Conservation (phyloP, 2,329 filamentous ascomycete species). For the Verticillium dahliae region DNA sequence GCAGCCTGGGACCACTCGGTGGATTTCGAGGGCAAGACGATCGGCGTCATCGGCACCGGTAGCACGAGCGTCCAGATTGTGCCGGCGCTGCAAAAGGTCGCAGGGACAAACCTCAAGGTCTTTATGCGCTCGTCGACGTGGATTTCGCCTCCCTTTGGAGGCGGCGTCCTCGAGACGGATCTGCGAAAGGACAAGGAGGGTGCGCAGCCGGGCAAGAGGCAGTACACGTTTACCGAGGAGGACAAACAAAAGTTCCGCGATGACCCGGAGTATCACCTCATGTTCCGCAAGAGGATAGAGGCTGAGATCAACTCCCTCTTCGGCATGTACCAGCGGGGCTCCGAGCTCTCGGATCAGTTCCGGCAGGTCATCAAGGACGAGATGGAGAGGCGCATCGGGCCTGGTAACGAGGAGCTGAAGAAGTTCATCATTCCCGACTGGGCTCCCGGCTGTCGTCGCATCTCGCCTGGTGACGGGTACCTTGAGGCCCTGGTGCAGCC, state of each 20-base stretch:
- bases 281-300: constrained; percentile 35
- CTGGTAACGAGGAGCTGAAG: constrained; percentile 32
- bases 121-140: constrained; percentile 23
- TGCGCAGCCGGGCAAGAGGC: constrained; percentile 25
- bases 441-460: constrained; percentile 33
- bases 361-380: constrained; percentile 32
- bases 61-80: constrained; percentile 46
- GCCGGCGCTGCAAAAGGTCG: constrained; percentile 29
- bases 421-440: constrained; percentile 33
- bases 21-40: constrained; percentile 32
- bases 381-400: constrained; percentile 33
- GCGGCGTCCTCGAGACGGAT: constrained; percentile 19
- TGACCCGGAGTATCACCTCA: constrained; percentile 31
- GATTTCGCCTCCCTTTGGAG: constrained; percentile 20
- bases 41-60: constrained; percentile 47
- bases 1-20: constrained; percentile 44
- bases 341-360: constrained; percentile 29
- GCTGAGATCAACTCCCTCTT: constrained; percentile 34
- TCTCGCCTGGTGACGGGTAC: constrained; percentile 35
- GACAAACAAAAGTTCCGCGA: constrained; percentile 30
- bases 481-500: constrained; percentile 31
- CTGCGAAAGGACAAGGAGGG: constrained; percentile 18
- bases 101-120: constrained; percentile 14
- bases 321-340: constrained; percentile 32
- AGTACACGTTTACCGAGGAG: constrained; percentile 31